Base-by-base conservation (phyloP, 768 basidiomycete genomes). In the Termitomyces eurrhizus region DNA sequence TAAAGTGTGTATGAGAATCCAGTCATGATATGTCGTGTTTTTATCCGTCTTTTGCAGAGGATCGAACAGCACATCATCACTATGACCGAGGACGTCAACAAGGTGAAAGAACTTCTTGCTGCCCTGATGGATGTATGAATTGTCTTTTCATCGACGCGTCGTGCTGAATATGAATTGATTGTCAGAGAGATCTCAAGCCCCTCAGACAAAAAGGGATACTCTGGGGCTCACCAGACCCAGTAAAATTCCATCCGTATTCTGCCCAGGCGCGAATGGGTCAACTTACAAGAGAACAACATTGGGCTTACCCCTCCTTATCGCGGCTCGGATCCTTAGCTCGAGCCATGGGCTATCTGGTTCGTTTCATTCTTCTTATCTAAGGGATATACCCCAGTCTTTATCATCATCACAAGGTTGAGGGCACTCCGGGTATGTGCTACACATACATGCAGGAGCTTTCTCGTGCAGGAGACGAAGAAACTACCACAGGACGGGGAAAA, bases 321-420 rank as follows among this genome's bases (percentile, higher is more conserved):
- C 81, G 78, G 65, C 68, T 95, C n/a, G 62, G 69, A 21, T 66
- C 67, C 32, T 60, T 97, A 69, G 92, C 93, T 8, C 79, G 92
- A 52, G 92, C 88, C 1, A 92, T 97, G 91, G 83, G 86, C 0
- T 93, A 98, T 70, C 78, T 99, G 64, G 93, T 97, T 68, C 59
- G 87, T 69, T 48, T 32, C 46, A 26, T 52, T 13, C 26, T 29
- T 33, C 18, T 35, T 16, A 56, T 59, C 58, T 7, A 11, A 60
- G 29, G 36, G 29, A 37, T 21, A 32, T 14, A 52, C 33, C 42
- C 60, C 32, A 61, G 26, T 35, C 21, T 6, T 57, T 57, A 61
- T 33, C 44, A 35, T 16, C 36, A 21, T 24, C 56, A 33, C 11
- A 67, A 96, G 95, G 78, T 93, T 64, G 93, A 96, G 69, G 90